Base-by-base conservation (phyloP, 169 alveolate species). In the Plasmodium sp. region DNA sequence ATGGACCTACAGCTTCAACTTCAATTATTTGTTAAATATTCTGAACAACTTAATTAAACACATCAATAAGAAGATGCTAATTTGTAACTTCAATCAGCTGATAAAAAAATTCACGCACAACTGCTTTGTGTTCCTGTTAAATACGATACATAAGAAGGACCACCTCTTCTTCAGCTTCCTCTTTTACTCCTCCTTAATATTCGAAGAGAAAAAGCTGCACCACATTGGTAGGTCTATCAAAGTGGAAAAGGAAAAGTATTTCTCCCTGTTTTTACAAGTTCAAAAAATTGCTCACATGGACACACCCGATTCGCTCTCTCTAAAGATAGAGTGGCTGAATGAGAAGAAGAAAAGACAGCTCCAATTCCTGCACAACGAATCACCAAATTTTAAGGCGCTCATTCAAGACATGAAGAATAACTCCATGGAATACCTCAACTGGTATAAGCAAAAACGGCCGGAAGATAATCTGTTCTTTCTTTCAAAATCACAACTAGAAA, bases 21-120 rank as follows among this genome's bases (percentile, higher is more conserved):
- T 84, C 36, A 92, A 92, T 80, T 84, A 92, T 92, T 31, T 84
- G 36, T 72, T 92, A 81, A 92, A 92, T 45, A 84, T 92, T 5
- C 81, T 92, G 54, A 92, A 79, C 54, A 31, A 81, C 48, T 31
- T 84, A 58, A 92, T 84, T 62, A 92, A 92, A 71, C 67, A 92
- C 71, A 92, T 92, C 34, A 92, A 92, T 18, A 92, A 84, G 33
- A 92, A 84, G 74, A 92, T 92, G 82, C 27, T 92, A 81, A 92
- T 92, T 16, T 92, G 91, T 77, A 92, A 92, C 73, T 92, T 84
- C 51, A 84, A 92, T 22, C 95, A 84, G 22, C 18, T 92, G 54
- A 92, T 84, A 5, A 92, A 84, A 92, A 92, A 92, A 71, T 84
- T 92, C 81, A 92, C 93, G 12, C 93, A 84, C 36, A 82, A 77